A percentile compares a stretch with the other conserved stretches of the same genome.
Evolutionary conservation across 2,329 filamentous ascomycete genomes (phyloP).

Genomic region (Fusarium brachygibbosum): DNA sequence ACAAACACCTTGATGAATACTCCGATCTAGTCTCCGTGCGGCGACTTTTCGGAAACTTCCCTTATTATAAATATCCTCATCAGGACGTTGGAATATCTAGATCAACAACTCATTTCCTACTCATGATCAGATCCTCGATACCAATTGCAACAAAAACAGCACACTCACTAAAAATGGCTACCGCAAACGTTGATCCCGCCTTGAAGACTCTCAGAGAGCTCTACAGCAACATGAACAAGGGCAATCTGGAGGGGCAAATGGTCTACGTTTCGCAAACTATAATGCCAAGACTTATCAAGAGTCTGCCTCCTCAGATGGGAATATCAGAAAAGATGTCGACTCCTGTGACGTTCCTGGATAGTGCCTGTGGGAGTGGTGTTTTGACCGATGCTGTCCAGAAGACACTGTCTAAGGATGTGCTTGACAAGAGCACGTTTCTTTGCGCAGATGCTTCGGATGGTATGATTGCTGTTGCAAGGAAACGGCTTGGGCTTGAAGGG

Average conservation of each 20-base stretch:
- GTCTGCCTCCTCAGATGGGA: conserved; percentile 48
- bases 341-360: conserved; percentile 62
- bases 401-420: conserved; percentile 54
- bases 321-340: conserved; percentile 32
- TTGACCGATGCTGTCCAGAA: conserved; percentile 61
- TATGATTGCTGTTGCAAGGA: conserved; percentile 58
- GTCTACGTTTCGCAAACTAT: conserved; percentile 39
- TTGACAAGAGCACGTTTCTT: conserved; percentile 61
- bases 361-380: conserved; percentile 66
- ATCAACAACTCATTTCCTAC: background rate
- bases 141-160: background rate
- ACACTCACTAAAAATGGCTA: conserved; percentile 21
- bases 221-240: conserved; percentile 34
- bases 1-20: conserved; percentile 4
- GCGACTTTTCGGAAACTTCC: conserved; percentile 42
- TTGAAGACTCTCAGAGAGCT: conserved; percentile 31
- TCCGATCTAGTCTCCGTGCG: conserved; percentile 34
- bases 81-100: background rate
- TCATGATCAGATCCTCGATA: background rate
- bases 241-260: conserved; percentile 34
- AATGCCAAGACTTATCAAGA: conserved; percentile 34
- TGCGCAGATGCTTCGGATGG: conserved; percentile 62
- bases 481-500: conserved; percentile 55
- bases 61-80: conserved; percentile 9
- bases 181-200: conserved; percentile 5